These are phyloP conservation scores for Helotiales sp. DNA, from an alignment of 2,329 filamentous ascomycete genomes.

Conservation along the genomic window DNA sequence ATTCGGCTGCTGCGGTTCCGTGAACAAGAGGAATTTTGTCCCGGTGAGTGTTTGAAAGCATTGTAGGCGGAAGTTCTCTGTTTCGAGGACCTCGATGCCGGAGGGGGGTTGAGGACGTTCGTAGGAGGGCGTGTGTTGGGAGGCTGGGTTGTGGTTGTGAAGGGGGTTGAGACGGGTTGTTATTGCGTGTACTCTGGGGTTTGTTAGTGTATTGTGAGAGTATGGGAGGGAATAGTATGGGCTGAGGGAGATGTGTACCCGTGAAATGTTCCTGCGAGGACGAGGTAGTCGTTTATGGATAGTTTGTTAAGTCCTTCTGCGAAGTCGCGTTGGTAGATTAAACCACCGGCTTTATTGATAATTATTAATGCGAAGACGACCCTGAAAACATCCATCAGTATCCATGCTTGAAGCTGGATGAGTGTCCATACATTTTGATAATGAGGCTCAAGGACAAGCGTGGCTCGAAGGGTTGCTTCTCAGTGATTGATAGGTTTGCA, in stretches of 20 bases:
- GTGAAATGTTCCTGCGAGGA: slow-evolving; percentile 95
- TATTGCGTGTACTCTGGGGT: slow-evolving; percentile 65
- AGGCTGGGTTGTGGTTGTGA: slow-evolving; percentile 45
- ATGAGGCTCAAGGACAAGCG: neutral
- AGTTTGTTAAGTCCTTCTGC: slow-evolving; percentile 84
- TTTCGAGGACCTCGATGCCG: slow-evolving; percentile 90
- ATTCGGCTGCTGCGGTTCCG: slow-evolving; percentile 72
- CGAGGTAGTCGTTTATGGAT: slow-evolving; percentile 93
- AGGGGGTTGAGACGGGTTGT: slow-evolving; percentile 61
- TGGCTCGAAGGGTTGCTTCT: neutral
- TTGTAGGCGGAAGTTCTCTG: slow-evolving; percentile 90
- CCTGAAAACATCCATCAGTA: too few relatives aligned
- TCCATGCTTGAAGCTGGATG: too few relatives aligned
- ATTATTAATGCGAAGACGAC: slow-evolving; percentile 93
- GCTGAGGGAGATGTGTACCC: slow-evolving; percentile 60
- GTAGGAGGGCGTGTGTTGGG: neutral
- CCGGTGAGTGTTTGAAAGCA: slow-evolving; percentile 96
- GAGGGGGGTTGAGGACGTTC: slow-evolving; percentile 66
- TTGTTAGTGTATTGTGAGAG: slow-evolving; percentile 10
- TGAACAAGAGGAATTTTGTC: slow-evolving; percentile 94
- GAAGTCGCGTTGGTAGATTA: slow-evolving; percentile 96
- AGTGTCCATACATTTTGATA: neutral
- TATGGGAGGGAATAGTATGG: slow-evolving; percentile 30
- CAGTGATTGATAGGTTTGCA: neutral
- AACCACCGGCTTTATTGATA: slow-evolving; percentile 96